phyloP scores from a whole-genome alignment of 768 basidiomycete genomes.

The Suillus ampliporus region DNA sequence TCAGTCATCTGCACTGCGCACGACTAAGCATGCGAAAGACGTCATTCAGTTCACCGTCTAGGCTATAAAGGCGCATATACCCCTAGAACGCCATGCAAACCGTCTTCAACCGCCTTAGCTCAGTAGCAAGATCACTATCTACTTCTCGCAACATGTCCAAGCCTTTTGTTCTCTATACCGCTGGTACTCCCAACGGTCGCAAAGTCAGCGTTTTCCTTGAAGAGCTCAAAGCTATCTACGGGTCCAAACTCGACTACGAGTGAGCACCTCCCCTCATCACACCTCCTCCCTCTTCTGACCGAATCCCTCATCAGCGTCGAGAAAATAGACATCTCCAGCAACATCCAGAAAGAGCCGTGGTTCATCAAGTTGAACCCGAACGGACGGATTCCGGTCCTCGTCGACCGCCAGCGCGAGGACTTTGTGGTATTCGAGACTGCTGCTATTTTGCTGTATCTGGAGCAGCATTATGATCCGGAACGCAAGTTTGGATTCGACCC shows the following conservation, averaged over 20 bases:
- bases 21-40: not conserved
- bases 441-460: slow-evolving; percentile 52
- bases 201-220: slow-evolving; percentile 63
- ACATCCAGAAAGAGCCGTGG: slow-evolving; percentile 37
- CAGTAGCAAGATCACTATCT: slow-evolving; percentile 3
- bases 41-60: not conserved
- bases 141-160: slow-evolving; percentile 34
- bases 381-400: slow-evolving; percentile 48
- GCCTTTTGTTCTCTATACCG: slow-evolving; percentile 55
- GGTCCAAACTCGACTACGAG: slow-evolving; percentile 40
- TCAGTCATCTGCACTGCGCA: too few relatives aligned
- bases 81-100: slow-evolving; percentile 3
- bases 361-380: slow-evolving; percentile 47
- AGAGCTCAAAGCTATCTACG: slow-evolving; percentile 55
- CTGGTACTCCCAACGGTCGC: slow-evolving; percentile 59
- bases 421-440: slow-evolving; percentile 49
- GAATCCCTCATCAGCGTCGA: slow-evolving; percentile 12
- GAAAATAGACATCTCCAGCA: slow-evolving; percentile 29
- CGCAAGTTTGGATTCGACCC: slow-evolving; percentile 46
- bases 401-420: slow-evolving; percentile 30
- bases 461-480: slow-evolving; percentile 50
- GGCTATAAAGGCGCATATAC: not conserved
- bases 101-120: slow-evolving; percentile 3
- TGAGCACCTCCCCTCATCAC: slow-evolving; percentile 27
- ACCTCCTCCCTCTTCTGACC: slow-evolving; percentile 9